These are phyloP conservation scores for Agaricus subrufescens DNA, from an alignment of 768 basidiomycete species.

Conservation along the genomic window DNA sequence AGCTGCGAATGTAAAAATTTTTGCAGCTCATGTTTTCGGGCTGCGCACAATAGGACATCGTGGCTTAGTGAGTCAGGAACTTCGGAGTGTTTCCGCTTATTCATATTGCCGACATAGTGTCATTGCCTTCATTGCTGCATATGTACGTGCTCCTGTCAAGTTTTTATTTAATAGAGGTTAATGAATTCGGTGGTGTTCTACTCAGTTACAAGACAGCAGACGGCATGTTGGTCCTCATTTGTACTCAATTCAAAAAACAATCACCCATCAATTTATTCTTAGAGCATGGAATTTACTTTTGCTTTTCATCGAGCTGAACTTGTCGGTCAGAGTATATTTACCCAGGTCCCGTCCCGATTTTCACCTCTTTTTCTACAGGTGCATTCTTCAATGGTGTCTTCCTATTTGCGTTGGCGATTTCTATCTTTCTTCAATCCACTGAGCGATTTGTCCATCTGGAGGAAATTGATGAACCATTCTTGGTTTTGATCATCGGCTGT, in stretches of 20 bases:
- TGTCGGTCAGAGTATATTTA: constrained; percentile 33
- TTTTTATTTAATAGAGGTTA: constrained; percentile 6
- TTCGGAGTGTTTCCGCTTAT: neutral
- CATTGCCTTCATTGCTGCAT: constrained; percentile 42
- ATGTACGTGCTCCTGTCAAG: constrained; percentile 26
- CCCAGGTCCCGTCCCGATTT: constrained; percentile 4
- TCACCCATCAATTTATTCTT: constrained; percentile 2
- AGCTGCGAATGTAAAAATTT: constrained; percentile 9
- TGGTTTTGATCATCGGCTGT: constrained; percentile 45
- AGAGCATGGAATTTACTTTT: constrained; percentile 49
- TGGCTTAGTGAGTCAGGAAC: constrained; percentile 34
- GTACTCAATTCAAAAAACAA: neutral
- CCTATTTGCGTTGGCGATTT: constrained; percentile 46
- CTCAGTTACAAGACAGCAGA: constrained; percentile 39
- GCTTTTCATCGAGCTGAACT: constrained; percentile 54
- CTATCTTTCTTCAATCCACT: constrained; percentile 48
- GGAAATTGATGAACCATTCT: constrained; percentile 34
- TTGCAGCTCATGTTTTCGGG: neutral
- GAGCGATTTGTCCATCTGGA: constrained; percentile 49
- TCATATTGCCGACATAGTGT: constrained; percentile 21
- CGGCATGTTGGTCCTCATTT: constrained; percentile 30
- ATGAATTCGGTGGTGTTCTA: constrained; percentile 1
- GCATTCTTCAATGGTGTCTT: constrained; percentile 54
- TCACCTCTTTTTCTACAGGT: constrained; percentile 22
- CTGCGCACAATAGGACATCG: constrained; percentile 31